Percentiles rank a stretch among this genome's conserved stretches.
These are phyloP conservation scores for Fusarium paranaense DNA, from an alignment of 2,329 filamentous ascomycete species.

Conservation along the genomic window DNA sequence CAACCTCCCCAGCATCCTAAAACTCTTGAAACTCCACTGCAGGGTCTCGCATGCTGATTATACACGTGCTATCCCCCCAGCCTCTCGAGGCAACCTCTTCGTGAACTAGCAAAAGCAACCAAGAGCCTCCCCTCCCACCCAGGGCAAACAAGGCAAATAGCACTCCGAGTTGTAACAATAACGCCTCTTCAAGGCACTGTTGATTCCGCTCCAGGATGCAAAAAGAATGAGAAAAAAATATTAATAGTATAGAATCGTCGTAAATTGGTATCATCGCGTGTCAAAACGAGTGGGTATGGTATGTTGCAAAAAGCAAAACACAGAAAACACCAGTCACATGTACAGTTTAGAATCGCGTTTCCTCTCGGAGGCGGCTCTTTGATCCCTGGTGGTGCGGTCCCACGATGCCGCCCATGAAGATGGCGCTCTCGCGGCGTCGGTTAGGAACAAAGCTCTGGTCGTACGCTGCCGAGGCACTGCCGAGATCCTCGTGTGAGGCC, in stretches of 20 bases:
- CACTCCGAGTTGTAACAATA: constrained; percentile 19
- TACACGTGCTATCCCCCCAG: background rate
- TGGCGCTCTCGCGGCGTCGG: constrained; percentile 70
- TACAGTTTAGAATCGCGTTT: constrained; percentile 59
- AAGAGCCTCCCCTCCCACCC: background rate
- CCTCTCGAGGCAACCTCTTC: background rate
- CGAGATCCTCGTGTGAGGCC: constrained; percentile 38
- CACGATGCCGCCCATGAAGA: constrained; percentile 64
- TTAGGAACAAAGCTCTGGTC: constrained; percentile 60
- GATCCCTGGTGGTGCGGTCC: constrained; percentile 63
- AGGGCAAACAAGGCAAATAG: background rate
- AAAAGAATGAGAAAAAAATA: constrained; percentile 29
- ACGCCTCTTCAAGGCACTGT: constrained; percentile 9
- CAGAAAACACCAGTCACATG: constrained; percentile 35
- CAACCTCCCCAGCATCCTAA: background rate
- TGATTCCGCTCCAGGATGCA: constrained; percentile 28
- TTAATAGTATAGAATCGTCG: constrained; percentile 41
- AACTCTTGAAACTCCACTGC: constrained; percentile 3
- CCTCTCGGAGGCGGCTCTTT: constrained; percentile 66
- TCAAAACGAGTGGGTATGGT: constrained; percentile 50
- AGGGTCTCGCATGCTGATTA: background rate
- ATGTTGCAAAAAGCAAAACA: constrained; percentile 46
- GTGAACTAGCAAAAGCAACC: constrained; percentile 2
- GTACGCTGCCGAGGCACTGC: constrained; percentile 38
- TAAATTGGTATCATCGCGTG: constrained; percentile 47